Evolutionary conservation across 2,329 filamentous ascomycete genomes (phyloP).

Genomic region (Fusarium pilosicola): DNA sequence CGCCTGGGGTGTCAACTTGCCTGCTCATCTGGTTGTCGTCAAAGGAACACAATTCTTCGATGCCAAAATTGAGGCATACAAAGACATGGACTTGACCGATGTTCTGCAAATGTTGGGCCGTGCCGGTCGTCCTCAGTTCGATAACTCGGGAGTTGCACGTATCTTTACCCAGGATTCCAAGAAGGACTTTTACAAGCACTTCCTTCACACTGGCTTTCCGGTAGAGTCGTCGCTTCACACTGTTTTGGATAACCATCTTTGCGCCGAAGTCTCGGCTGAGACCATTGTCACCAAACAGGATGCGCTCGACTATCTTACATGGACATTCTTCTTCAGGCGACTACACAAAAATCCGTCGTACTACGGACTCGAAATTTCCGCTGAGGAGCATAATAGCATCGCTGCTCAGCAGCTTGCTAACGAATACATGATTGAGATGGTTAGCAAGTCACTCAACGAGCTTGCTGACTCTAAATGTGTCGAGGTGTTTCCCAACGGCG

Average conservation of each 20-base stretch:
- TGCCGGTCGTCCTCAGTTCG: conserved; percentile 95
- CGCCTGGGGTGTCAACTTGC: conserved; percentile 97
- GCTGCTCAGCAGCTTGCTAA: conserved; percentile 88
- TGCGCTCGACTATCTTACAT: conserved; percentile 95
- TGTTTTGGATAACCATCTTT: conserved; percentile 95
- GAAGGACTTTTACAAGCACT: conserved; percentile 99
- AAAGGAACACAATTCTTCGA: conserved; percentile 99
- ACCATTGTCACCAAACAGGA: conserved; percentile 96
- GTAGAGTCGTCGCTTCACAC: conserved; percentile 97
- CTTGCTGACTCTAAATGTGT: conserved; percentile 88
- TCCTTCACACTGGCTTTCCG: conserved; percentile 96
- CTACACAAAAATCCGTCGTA: conserved; percentile 98
- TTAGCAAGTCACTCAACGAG: conserved; percentile 85
- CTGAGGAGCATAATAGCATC: conserved; percentile 90
- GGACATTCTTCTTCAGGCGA: conserved; percentile 99
- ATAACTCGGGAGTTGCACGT: conserved; percentile 92
- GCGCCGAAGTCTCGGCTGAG: conserved; percentile 92
- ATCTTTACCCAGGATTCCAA: conserved; percentile 98
- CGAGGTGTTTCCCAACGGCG: conserved; percentile 82
- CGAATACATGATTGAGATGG: conserved; percentile 93
- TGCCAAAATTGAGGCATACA: conserved; percentile 96
- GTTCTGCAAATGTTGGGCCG: conserved; percentile 98
- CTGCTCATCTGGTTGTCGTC: conserved; percentile 95
- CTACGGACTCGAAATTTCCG: conserved; percentile 93
- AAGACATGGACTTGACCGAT: conserved; percentile 98